phyloP scores from a whole-genome alignment of 2,329 filamentous ascomycete genomes.

The Ophiostoma himal-ulmi region DNA sequence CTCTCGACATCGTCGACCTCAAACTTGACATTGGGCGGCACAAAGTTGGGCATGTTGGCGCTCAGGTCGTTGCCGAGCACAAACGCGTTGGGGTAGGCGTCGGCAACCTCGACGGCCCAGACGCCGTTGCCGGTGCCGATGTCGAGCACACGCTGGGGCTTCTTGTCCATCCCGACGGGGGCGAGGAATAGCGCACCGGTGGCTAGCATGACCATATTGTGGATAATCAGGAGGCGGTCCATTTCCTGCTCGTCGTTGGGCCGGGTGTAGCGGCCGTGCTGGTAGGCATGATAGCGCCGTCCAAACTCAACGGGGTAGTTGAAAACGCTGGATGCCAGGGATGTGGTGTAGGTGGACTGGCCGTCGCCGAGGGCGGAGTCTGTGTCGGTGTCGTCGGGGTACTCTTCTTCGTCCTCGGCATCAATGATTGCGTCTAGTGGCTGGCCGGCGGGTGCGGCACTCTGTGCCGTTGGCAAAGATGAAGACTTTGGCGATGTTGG shows the following conservation, averaged over 20 bases:
- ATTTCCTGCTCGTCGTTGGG: conserved; percentile 35
- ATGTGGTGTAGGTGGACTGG: conserved; percentile 28
- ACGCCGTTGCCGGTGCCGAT: conserved; percentile 24
- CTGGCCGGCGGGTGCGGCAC: not conserved
- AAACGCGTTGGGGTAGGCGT: conserved; percentile 19
- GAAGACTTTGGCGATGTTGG: not conserved
- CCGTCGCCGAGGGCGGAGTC: conserved; percentile 23
- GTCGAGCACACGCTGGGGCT: conserved; percentile 21
- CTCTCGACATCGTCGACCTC: conserved; percentile 28
- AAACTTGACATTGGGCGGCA: conserved; percentile 27
- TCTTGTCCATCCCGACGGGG: conserved; percentile 18
- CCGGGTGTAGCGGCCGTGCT: conserved; percentile 35
- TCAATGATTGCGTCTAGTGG: conserved; percentile 14
- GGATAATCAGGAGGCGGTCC: conserved; percentile 24
- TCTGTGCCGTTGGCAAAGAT: not conserved
- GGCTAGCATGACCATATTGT: conserved; percentile 19
- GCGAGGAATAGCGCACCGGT: conserved; percentile 20
- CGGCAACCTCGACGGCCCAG: conserved; percentile 24
- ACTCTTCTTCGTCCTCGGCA: conserved; percentile 19
- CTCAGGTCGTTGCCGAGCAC: conserved; percentile 28
- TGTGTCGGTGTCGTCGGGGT: conserved; percentile 17
- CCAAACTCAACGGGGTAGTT: conserved; percentile 34
- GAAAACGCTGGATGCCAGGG: conserved; percentile 30
- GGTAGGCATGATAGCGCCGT: conserved; percentile 36
- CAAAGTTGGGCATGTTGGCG: conserved; percentile 26